Percentiles rank a stretch among this genome's conserved stretches.
Evolutionary conservation across 148 eudicot species (phyloP).

Genomic region (Persicaria maculosa): DNA sequence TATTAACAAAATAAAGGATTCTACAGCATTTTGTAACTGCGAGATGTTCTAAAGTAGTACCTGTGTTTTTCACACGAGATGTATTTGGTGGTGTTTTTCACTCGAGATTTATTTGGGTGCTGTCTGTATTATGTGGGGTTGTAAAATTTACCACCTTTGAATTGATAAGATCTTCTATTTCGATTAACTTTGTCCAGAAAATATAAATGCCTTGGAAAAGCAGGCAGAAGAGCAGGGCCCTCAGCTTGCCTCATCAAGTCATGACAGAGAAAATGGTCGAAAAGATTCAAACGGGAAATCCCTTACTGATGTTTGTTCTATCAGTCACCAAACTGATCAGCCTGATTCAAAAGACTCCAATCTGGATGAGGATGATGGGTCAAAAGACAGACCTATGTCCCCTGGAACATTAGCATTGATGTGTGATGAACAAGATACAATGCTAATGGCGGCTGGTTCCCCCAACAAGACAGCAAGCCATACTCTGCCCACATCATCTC

Average conservation of each 20-base stretch:
- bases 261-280: conserved; percentile 32
- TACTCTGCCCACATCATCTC: conserved; percentile 28
- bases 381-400: conserved; percentile 69
- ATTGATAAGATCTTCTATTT: conserved; percentile 6
- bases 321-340: conserved; percentile 40
- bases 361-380: conserved; percentile 50
- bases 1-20: no score
- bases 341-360: conserved; percentile 37
- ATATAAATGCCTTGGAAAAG: conserved; percentile 39
- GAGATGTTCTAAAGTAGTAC: no score
- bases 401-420: conserved; percentile 71
- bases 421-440: conserved; percentile 78
- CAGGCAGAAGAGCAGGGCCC: conserved; percentile 28
- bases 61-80: no score
- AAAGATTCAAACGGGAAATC: conserved; percentile 33
- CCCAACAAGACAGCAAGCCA: conserved; percentile 34
- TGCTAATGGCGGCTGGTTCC: conserved; percentile 48
- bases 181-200: conserved; percentile 36
- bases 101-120: background rate
- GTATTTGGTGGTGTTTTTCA: no score
- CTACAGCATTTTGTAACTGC: no score
- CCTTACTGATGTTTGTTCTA: conserved; percentile 25
- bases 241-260: conserved; percentile 34
- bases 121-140: background rate
- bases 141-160: background rate